Conservation (phyloP, 495 filamentous ascomycete genomes). For the Lindgomyces ingoldianus region DNA sequence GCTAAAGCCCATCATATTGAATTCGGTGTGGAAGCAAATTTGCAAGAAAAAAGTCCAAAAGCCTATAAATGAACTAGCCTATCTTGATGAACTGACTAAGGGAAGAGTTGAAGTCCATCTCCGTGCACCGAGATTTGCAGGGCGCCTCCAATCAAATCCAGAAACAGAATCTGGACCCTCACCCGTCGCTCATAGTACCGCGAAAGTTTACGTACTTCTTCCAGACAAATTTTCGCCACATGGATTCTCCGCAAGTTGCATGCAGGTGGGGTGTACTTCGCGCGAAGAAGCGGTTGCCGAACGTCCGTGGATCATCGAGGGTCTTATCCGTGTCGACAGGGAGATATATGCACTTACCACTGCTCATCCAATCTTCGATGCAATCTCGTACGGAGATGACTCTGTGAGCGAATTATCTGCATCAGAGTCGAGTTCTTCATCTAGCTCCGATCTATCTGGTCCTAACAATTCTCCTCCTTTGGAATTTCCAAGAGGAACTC, state of each 20-base stretch:
- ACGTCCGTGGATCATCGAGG: background rate
- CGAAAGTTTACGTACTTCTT: background rate
- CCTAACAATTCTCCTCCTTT: no score
- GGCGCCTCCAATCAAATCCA: background rate
- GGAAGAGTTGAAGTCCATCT: background rate
- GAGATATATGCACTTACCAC: background rate
- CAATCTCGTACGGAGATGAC: background rate
- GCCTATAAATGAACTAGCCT: background rate
- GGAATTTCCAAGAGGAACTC: no score
- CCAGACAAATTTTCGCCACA: background rate
- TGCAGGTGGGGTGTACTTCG: background rate
- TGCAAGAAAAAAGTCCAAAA: background rate
- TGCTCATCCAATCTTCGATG: background rate
- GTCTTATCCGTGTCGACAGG: background rate
- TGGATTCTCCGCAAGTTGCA: background rate
- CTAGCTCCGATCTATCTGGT: no score
- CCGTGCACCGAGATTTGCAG: background rate
- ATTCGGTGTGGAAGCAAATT: background rate
- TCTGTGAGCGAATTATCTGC: no score
- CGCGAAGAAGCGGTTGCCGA: background rate
- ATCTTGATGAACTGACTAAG: background rate
- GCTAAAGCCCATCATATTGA: background rate
- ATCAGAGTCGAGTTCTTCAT: no score
- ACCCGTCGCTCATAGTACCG: background rate
- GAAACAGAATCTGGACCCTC: background rate